Evolutionary conservation across 2,329 filamentous ascomycete species (phyloP).

Genomic region (Laburnicola sp.): DNA sequence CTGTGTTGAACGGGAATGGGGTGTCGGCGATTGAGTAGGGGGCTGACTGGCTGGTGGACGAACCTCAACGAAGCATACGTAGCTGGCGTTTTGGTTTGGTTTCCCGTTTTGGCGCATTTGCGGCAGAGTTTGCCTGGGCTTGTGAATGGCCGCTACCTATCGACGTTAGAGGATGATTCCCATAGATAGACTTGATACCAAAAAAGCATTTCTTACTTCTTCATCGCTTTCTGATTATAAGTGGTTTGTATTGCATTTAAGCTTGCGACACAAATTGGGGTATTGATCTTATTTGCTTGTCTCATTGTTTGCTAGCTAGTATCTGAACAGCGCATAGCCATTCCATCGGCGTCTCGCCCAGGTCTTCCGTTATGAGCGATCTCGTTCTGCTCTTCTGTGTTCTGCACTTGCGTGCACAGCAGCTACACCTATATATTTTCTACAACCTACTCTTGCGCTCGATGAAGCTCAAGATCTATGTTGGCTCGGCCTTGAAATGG

Average conservation of each 20-base stretch:
- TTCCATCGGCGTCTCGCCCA: too few relatives aligned
- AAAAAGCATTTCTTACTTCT: constrained; percentile 10
- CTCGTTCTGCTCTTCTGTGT: too few relatives aligned
- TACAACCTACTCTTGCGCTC: too few relatives aligned
- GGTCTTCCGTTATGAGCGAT: too few relatives aligned
- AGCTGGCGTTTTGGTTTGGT: background rate
- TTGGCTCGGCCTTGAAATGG: too few relatives aligned
- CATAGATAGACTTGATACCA: constrained; percentile 12
- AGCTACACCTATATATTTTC: too few relatives aligned
- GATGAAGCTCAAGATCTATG: too few relatives aligned
- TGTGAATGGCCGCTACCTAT: background rate
- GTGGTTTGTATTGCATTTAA: background rate
- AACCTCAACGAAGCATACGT: background rate
- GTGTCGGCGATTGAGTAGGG: constrained; percentile 60
- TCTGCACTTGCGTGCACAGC: too few relatives aligned
- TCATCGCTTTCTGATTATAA: background rate
- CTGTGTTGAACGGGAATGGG: constrained; percentile 59
- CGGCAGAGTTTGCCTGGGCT: constrained; percentile 10
- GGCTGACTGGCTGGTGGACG: background rate
- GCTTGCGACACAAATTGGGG: background rate
- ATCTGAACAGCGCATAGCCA: too few relatives aligned
- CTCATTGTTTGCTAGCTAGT: too few relatives aligned
- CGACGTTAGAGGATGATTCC: constrained; percentile 10
- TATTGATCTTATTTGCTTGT: too few relatives aligned
- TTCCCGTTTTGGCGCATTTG: background rate